Conservation (phyloP, 2,329 filamentous ascomycete species). For the Colletotrichum tanaceti region DNA sequence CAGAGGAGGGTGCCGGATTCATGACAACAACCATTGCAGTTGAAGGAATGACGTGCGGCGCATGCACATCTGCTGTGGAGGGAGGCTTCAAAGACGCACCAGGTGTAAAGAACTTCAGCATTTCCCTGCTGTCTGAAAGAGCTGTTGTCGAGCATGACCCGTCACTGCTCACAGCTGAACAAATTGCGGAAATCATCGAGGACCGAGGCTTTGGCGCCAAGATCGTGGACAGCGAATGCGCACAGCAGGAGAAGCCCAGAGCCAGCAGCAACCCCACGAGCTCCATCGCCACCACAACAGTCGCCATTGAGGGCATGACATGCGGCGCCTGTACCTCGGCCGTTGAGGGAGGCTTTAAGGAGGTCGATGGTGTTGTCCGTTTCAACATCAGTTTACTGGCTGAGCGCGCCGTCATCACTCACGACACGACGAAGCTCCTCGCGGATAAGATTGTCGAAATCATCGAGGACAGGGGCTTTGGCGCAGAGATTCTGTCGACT, state of each 20-base stretch:
- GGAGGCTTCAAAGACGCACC: conserved; percentile 79
- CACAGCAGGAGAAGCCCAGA: conserved; percentile 47
- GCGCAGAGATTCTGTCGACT: conserved; percentile 84
- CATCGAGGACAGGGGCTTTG: conserved; percentile 92
- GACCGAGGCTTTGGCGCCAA: conserved; percentile 84
- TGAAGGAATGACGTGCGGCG: conserved; percentile 91
- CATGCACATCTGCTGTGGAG: conserved; percentile 88
- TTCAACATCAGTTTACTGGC: conserved; percentile 97
- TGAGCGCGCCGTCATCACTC: conserved; percentile 88
- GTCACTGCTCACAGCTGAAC: conserved; percentile 60
- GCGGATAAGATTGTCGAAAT: conserved; percentile 81
- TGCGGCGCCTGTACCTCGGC: conserved; percentile 96
- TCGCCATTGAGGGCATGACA: conserved; percentile 96
- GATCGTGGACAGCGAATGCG: conserved; percentile 69
- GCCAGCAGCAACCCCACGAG: conserved; percentile 49
- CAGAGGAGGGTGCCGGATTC: conserved; percentile 54
- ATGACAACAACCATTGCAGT: conserved; percentile 82
- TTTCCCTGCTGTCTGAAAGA: conserved; percentile 85
- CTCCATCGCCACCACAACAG: conserved; percentile 77
- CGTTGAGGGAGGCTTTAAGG: conserved; percentile 83
- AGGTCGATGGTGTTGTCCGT: conserved; percentile 80
- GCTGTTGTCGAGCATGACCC: conserved; percentile 87
- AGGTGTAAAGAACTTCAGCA: conserved; percentile 80
- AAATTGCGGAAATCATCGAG: conserved; percentile 70
- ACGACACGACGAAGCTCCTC: conserved; percentile 78